phyloP scores from a whole-genome alignment of 2,329 filamentous ascomycete species.

The Diaporthe citrichinensis region DNA sequence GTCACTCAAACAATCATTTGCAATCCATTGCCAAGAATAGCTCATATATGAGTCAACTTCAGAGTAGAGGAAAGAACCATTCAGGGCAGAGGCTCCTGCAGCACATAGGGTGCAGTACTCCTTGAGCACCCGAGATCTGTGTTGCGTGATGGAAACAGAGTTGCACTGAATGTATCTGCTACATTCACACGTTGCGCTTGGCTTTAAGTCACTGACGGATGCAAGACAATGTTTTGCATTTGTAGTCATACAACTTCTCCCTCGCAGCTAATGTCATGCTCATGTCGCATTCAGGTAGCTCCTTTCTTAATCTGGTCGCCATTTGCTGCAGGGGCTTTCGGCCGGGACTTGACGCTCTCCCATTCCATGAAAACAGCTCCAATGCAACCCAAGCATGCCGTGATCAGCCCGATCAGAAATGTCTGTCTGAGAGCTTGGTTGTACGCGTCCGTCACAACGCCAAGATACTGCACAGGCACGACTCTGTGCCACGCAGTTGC shows the following conservation, averaged over 20 bases:
- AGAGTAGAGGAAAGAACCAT: neutral
- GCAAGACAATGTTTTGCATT: neutral
- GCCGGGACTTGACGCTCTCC: neutral
- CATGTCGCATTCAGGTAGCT: rapidly evolving
- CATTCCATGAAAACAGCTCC: constrained; percentile 14
- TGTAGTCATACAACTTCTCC: neutral
- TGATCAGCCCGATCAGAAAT: constrained; percentile 1
- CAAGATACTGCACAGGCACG: neutral
- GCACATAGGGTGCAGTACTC: neutral
- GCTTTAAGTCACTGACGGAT: neutral
- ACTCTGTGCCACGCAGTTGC: constrained; percentile 12
- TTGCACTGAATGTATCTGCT: too few species aligned
- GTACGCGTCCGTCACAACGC: neutral
- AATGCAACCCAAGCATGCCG: constrained; percentile 14
- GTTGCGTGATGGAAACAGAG: too few species aligned
- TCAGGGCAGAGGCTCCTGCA: neutral
- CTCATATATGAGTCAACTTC: neutral
- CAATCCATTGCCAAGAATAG: neutral
- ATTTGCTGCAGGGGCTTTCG: neutral
- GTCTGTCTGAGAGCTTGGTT: neutral
- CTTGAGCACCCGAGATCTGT: neutral
- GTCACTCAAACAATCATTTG: neutral
- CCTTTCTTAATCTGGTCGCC: neutral
- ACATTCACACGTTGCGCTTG: too few species aligned
- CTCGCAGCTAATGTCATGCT: neutral